Conservation (phyloP, 1,139 yeast species). For the Suhomyces chickasaworum region DNA sequence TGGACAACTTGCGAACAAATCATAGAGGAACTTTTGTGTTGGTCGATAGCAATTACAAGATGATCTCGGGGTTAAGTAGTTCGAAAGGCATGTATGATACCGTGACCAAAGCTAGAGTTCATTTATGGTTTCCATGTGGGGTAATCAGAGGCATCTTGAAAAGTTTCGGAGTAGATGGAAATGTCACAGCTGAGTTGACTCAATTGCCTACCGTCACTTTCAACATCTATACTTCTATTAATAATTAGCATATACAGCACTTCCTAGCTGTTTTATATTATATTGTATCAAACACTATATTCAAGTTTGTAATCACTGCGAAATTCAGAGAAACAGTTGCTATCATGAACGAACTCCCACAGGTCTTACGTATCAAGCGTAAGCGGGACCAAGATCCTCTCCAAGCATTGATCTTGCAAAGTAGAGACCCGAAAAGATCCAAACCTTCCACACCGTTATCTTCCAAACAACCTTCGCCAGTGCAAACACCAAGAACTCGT, state of each 20-base stretch:
- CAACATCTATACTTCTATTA: constrained; percentile 63
- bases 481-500: constrained; percentile 18
- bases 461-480: constrained; percentile 25
- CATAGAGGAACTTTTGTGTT: constrained; percentile 85
- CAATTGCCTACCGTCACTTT: constrained; percentile 70
- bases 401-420: constrained; percentile 63
- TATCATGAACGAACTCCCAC: constrained; percentile 37
- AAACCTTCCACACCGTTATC: constrained; percentile 42
- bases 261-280: neutral
- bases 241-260: constrained; percentile 20
- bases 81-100: constrained; percentile 51
- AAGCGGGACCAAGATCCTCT: constrained; percentile 85
- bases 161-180: constrained; percentile 68
- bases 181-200: constrained; percentile 67
- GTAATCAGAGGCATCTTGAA: constrained; percentile 76
- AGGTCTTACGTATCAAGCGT: constrained; percentile 77
- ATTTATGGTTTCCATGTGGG: constrained; percentile 82
- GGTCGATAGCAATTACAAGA: constrained; percentile 64
- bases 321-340: neutral
- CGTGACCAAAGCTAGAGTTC: constrained; percentile 49
- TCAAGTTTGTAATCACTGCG: neutral
- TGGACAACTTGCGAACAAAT: constrained; percentile 89
- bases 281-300: neutral
- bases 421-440: constrained; percentile 44
- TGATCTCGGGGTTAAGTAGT: constrained; percentile 59